Evolutionary conservation across 2,329 filamentous ascomycete genomes (phyloP), one percentile per base, ranked within the genome.

Genomic region (Falciphora oryzae): DNA sequence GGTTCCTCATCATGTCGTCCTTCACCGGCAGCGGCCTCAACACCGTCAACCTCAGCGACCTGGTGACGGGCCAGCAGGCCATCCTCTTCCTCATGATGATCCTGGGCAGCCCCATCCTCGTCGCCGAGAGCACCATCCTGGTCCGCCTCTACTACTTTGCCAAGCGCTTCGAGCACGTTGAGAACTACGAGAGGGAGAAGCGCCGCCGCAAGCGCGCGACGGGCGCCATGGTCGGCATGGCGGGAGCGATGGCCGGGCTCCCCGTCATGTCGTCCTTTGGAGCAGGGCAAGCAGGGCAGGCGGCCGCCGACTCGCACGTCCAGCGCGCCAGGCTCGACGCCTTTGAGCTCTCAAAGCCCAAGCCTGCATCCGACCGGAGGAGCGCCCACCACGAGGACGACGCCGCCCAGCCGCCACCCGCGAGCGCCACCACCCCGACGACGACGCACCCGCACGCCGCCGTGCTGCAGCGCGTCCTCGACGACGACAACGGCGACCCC

Each of bases 41-140:
- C 69, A 89, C 87, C 8, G 83, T 86, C 68, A 85, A 88, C 70
- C 73, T 90, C 16, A 86, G 82, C 63, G 77, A 81, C 58, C 75
- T 91, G 71, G 89, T 86, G 53, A 86, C 83, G 2, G 88, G 86
- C 70, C 89, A 91, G 71, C 89, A 91, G 70, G 74, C 83, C 28
- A 74, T 89, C 14, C 78, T 91, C 4, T 89, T 88, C 70, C 64
- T 86, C 3, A 77, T 89, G 59, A 86, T 90, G 65, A 77, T 90
- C 35, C 72, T 88, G 10, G 89, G 89, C 3, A 85, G 85, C 63
- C 81, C 85, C 2, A 85, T 90, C 44, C 85, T 86, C 69, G 85
- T 91, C 2, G 87, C 84, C 5, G 83, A 85, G 8, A 84, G 84
- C 65, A 87, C 89, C 2, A 81, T 91, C 4, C 74, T 82, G 62